Base-by-base conservation (phyloP, 345 rosid species). In the Eucalyptus leucophloia region DNA sequence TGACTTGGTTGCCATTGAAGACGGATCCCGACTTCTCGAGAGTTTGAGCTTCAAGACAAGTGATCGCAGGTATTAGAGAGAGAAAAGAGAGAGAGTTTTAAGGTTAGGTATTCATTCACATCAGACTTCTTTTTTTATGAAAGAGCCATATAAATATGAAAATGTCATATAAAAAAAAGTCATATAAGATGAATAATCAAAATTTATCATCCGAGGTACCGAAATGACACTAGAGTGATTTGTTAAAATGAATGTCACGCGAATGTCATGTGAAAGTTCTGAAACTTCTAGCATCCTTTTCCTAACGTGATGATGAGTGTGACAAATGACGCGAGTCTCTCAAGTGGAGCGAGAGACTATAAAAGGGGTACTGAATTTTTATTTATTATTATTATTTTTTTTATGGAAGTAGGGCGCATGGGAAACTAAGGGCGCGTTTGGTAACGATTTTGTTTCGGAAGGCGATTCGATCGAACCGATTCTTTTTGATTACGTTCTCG, bases 231-330 rank as follows among this genome's bases (percentile, higher is more conserved):
- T 10, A 1, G 1, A 56, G 13, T 24, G 13, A 24, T 56, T 26
- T 26, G 28, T 24, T 56, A 56, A 56, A 56, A 24, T 56, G 12
- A 56, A 56, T 0, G 1, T 24, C 3, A 10, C 24, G 13, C 24
- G 12, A 56, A 56, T 0, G 1, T 24, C 3, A 10, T 56, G 13
- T 0, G 7, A 56, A 56, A 56, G 3, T 24, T 56, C 0, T 5
- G 13, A 21, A 54, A 54, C 5, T 21, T 9, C 28, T 23, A 54
- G 9, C 0, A 1, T 9, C 12, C 0, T 54, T 54, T 9, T 54
- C 9, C 26, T 21, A 4, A 21, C 5, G 1, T 19, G 26, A 19
- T 2, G 26, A 56, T 10, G 62, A 23, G 12, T 2, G 28, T 23
- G 5, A 23, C 3, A 24, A 56, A 56, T 56, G 6, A 8, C 24